Evolutionary conservation across 2,329 filamentous ascomycete genomes (phyloP).

Genomic region (Bipolaris sorokiniana): DNA sequence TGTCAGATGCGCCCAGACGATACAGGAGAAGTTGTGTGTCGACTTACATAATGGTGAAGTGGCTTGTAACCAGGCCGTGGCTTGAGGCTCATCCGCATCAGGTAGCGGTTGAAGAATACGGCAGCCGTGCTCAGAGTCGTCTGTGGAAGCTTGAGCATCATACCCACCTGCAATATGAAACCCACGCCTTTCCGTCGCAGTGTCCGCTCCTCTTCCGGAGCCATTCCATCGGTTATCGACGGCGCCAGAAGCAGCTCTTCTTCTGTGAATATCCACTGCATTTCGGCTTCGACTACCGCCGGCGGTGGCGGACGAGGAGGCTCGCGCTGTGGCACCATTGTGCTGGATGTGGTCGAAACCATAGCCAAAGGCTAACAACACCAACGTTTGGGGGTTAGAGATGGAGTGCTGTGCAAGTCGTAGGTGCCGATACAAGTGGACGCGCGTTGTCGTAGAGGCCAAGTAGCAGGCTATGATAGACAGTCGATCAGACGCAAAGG

Average conservation of each 20-base stretch:
- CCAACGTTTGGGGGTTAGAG: not conserved
- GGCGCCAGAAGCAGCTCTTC: conserved; percentile 84
- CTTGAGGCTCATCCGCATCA: conserved; percentile 86
- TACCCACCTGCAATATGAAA: conserved; percentile 93
- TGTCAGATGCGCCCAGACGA: conserved; percentile 14
- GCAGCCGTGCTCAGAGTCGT: conserved; percentile 90
- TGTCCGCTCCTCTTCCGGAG: conserved; percentile 76
- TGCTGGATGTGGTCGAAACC: conserved; percentile 36
- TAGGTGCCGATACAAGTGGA: not conserved
- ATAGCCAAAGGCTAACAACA: conserved; percentile 23
- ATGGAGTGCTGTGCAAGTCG: conserved; percentile 2
- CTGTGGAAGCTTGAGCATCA: conserved; percentile 89
- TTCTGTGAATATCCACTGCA: conserved; percentile 88
- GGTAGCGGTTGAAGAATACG: conserved; percentile 94
- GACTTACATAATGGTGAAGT: conserved; percentile 77
- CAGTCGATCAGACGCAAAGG: too few relatives aligned
- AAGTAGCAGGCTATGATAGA: not conserved
- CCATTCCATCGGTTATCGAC: conserved; percentile 81
- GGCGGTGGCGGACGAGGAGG: conserved; percentile 48
- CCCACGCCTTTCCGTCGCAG: conserved; percentile 90
- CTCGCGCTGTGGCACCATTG: conserved; percentile 34
- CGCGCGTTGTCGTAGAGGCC: not conserved
- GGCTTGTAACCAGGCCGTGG: conserved; percentile 70
- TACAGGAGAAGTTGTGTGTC: not conserved
- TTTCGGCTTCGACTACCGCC: conserved; percentile 61